Conservation (phyloP, 176 grass and related monocot genomes). For the Canna indica region DNA sequence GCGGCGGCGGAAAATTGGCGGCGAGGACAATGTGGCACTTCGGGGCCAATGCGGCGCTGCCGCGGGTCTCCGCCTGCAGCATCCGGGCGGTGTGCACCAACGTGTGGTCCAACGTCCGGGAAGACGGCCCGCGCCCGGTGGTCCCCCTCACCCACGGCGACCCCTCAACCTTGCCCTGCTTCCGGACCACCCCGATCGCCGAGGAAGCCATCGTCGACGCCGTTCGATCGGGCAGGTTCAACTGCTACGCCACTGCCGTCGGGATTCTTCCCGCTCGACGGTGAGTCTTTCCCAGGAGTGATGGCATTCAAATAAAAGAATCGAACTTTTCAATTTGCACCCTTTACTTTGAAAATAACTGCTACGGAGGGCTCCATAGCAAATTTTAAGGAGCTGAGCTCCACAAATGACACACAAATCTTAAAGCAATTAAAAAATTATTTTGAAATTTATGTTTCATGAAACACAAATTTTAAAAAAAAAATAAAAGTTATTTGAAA, state of each 20-base stretch:
- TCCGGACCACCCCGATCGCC: slow-evolving; percentile 43
- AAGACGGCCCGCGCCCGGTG: slow-evolving; percentile 27
- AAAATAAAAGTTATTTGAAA: too few species aligned
- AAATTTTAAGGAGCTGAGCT: too few species aligned
- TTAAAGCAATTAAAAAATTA: too few species aligned
- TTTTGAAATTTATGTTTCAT: too few species aligned
- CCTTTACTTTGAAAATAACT: too few species aligned
- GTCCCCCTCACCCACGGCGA: slow-evolving; percentile 49
- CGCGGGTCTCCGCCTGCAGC: slow-evolving; percentile 27
- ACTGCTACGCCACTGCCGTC: slow-evolving; percentile 34
- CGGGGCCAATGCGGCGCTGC: slow-evolving; percentile 14
- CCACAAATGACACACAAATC: too few species aligned
- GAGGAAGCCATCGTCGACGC: slow-evolving; percentile 59
- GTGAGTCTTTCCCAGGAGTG: slow-evolving; percentile 36
- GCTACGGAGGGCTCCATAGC: too few species aligned
- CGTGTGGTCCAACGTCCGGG: slow-evolving; percentile 26
- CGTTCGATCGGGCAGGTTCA: slow-evolving; percentile 37
- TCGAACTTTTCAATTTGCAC: too few species aligned
- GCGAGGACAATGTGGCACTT: slow-evolving; percentile 29
- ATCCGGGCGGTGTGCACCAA: slow-evolving; percentile 37
- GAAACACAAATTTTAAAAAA: too few species aligned
- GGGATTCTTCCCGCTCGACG: slow-evolving; percentile 39
- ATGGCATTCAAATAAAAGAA: too few species aligned
- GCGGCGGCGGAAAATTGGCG: not conserved
- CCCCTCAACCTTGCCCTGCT: slow-evolving; percentile 53